Evolutionary conservation across 2,329 filamentous ascomycete genomes (phyloP).

Genomic region (Ploettnerulaceae sp.): DNA sequence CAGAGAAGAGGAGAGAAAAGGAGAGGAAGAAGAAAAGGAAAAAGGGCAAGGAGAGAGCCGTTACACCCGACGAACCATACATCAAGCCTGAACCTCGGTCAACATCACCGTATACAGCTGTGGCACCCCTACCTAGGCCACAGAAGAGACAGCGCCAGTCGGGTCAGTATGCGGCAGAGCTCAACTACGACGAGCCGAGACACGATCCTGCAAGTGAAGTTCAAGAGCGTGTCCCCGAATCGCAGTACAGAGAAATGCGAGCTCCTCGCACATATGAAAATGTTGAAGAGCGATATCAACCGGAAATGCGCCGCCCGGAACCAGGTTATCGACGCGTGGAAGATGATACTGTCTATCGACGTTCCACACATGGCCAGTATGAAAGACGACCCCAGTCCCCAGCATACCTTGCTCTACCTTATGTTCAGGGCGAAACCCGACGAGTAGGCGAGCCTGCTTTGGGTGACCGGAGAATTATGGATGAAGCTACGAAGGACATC

Average conservation of each 20-base stretch:
- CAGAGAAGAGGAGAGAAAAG: constrained; percentile 45
- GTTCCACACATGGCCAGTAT: constrained; percentile 21
- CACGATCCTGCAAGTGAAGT: constrained; percentile 35
- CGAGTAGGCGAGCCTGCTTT: constrained; percentile 25
- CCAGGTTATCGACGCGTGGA: constrained; percentile 28
- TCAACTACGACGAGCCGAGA: constrained; percentile 43
- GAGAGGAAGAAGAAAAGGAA: constrained; percentile 49
- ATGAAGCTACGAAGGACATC: not conserved
- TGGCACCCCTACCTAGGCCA: constrained; percentile 47
- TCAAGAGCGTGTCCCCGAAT: constrained; percentile 18
- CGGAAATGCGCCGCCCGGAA: constrained; percentile 23
- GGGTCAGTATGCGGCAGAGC: constrained; percentile 39
- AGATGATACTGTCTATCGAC: constrained; percentile 25
- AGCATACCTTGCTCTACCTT: constrained; percentile 25
- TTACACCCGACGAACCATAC: constrained; percentile 44
- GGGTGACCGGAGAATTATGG: constrained; percentile 19
- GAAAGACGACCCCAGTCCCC: constrained; percentile 29
- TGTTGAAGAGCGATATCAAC: constrained; percentile 25
- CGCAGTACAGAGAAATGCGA: constrained; percentile 21
- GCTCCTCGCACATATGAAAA: constrained; percentile 21
- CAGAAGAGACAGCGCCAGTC: constrained; percentile 52
- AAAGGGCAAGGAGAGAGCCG: constrained; percentile 41
- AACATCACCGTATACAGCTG: constrained; percentile 51
- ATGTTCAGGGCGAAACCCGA: constrained; percentile 23
- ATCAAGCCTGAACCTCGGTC: constrained; percentile 64